Base-by-base conservation (phyloP, 305 asterid genomes). In the Fraxinus baroniana region DNA sequence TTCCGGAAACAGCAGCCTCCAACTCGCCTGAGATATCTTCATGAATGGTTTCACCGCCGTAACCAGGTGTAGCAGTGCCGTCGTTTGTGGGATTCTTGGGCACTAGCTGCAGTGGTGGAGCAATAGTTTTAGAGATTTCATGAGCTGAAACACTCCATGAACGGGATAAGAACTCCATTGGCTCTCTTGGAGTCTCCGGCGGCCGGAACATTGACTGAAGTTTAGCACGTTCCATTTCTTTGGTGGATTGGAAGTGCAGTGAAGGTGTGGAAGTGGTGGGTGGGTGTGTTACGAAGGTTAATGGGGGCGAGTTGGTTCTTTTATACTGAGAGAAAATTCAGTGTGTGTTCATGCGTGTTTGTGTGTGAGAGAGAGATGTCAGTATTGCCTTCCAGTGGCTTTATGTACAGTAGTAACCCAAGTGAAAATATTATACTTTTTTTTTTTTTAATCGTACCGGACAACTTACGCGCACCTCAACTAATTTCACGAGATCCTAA, bases 141-240 rank as follows among this genome's bases (percentile, higher is more conserved):
- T 86, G 85, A 71, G 99, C 97, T 2, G 99, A 94, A 3, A 89
- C 66, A 66, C 97, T 95, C 99, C 99, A 95, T 7, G 98, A 94
- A 28, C 98, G 98, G 3, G 99, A 90, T 0, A 95, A 89, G 49
- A 95, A 95, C 89, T 94, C 99, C 98, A 95, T 95, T 0, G 99
- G 97, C 87, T 95, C 99, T 62, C 84, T 87, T 1, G 99, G 98
- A 7, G 97, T 93, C 55, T 94, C 97, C 28, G 97, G 96, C 3
- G 97, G 97, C 83, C 90, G 71, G 90, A 30, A 30, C 33, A 30
- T 30, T 30, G 33, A 30, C 33, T 30, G 33, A 30, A 30, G 33
- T 30, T 30, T 30, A 30, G 33, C 33, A 30, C 33, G 33, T 30
- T 30, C 33, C 33, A 30, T 30, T 30, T 30, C 33, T 30, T 30